Evolutionary conservation across 2,329 filamentous ascomycete genomes (phyloP).

Genomic region (Scortechinia acanthostroma): DNA sequence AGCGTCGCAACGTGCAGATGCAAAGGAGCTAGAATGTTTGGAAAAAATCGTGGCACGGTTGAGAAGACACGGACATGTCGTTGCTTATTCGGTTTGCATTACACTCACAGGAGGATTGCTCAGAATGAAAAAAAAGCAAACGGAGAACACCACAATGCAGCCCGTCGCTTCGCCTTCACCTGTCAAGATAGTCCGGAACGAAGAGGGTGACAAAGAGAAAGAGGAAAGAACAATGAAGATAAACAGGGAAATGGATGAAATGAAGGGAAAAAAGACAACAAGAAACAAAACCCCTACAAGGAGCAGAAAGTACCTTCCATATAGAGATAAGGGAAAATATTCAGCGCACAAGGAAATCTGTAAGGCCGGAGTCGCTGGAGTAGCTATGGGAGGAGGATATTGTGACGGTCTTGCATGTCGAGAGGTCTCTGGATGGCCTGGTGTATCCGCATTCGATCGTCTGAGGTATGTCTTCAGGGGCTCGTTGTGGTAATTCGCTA

Average conservation of each 20-base stretch:
- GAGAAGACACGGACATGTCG: background rate
- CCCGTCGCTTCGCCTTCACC: slow-evolving; percentile 14
- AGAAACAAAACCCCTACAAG: slow-evolving; percentile 4
- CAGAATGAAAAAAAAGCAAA: slow-evolving; percentile 9
- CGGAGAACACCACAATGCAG: slow-evolving; percentile 16
- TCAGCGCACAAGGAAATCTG: no score
- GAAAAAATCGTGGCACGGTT: background rate
- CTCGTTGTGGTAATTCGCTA: no score
- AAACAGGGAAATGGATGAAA: background rate
- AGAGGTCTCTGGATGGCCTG: no score
- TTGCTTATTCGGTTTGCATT: slow-evolving; percentile 15
- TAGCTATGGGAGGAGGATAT: no score
- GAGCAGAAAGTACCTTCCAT: background rate
- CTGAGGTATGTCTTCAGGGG: no score
- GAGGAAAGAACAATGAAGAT: background rate
- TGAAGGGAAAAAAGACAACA: slow-evolving; percentile 4
- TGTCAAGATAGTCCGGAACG: slow-evolving; percentile 9
- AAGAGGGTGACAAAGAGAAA: slow-evolving; percentile 4
- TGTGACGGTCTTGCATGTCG: no score
- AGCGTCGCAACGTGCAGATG: no score
- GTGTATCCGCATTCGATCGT: no score
- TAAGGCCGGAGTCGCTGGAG: no score
- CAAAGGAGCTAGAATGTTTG: background rate
- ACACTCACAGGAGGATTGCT: slow-evolving; percentile 13
- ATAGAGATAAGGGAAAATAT: background rate